Conservation (phyloP, 768 basidiomycete genomes). For the Amanita inopinata region DNA sequence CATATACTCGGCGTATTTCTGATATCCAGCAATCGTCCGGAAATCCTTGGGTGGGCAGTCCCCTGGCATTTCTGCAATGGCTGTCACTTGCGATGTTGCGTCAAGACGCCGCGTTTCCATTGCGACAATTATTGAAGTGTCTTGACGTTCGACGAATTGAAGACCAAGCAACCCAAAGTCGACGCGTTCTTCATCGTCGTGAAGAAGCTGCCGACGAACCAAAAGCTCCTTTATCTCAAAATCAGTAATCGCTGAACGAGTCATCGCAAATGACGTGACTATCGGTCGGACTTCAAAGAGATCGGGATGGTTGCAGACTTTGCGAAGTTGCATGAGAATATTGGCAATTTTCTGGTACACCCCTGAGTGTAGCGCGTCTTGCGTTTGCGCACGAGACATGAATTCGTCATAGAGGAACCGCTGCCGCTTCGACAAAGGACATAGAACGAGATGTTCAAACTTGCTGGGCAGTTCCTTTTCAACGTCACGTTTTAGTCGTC, state of each 20-base stretch:
- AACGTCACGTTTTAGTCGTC: slow-evolving; percentile 96
- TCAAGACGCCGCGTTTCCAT: slow-evolving; percentile 47
- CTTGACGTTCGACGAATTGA: slow-evolving; percentile 47
- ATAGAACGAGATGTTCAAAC: slow-evolving; percentile 83
- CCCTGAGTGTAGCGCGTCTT: slow-evolving; percentile 74
- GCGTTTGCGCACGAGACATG: slow-evolving; percentile 82
- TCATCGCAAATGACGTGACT: slow-evolving; percentile 67
- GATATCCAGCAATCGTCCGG: slow-evolving; percentile 68
- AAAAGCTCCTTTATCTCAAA: slow-evolving; percentile 85
- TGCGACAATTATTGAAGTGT: slow-evolving; percentile 42
- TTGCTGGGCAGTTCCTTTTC: slow-evolving; percentile 94
- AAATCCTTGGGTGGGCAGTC: slow-evolving; percentile 66
- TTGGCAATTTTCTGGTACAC: slow-evolving; percentile 87
- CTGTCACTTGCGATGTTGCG: slow-evolving; percentile 45
- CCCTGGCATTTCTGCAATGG: slow-evolving; percentile 42
- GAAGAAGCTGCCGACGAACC: slow-evolving; percentile 62
- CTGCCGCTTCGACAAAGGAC: slow-evolving; percentile 83
- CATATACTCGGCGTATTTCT: slow-evolving; percentile 37
- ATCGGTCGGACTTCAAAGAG: slow-evolving; percentile 85
- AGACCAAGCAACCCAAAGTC: slow-evolving; percentile 61
- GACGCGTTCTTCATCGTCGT: slow-evolving; percentile 39
- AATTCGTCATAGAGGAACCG: slow-evolving; percentile 96
- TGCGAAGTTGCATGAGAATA: slow-evolving; percentile 95
- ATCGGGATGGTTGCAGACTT: slow-evolving; percentile 93
- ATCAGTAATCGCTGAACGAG: slow-evolving; percentile 66